Conservation (phyloP, 2,329 filamentous ascomycete genomes). For the Helotiales sp. region DNA sequence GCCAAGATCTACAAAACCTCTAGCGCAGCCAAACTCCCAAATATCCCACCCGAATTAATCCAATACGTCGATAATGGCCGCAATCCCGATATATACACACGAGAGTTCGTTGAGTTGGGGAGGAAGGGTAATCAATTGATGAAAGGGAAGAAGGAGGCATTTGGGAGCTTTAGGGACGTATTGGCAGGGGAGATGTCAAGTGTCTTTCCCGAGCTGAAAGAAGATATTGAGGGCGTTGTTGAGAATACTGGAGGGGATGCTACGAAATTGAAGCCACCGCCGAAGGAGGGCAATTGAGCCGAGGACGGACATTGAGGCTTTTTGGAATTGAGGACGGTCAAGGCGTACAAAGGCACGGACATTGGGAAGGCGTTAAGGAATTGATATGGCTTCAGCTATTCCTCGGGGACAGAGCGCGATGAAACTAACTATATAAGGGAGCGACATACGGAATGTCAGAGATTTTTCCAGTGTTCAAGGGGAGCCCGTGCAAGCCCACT, state of each 20-base stretch:
- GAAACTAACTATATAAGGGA: no score
- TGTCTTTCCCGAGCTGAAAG: conserved; percentile 33
- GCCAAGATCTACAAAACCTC: conserved; percentile 43
- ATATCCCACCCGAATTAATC: conserved; percentile 61
- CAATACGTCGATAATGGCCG: conserved; percentile 70
- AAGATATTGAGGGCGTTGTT: conserved; percentile 31
- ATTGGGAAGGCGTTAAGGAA: background rate
- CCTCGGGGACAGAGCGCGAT: no score
- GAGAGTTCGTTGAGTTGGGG: conserved; percentile 71
- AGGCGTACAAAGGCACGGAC: no score
- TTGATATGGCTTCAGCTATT: background rate
- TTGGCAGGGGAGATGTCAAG: conserved; percentile 46
- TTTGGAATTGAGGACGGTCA: no score
- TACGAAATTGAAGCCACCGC: conserved; percentile 6
- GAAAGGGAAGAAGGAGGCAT: conserved; percentile 63
- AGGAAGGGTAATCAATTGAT: conserved; percentile 66
- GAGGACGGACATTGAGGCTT: background rate
- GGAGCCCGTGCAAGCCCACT: no score
- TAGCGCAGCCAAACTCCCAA: conserved; percentile 43
- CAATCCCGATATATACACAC: conserved; percentile 73
- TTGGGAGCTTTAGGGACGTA: conserved; percentile 60
- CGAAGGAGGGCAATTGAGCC: background rate
- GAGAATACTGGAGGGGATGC: conserved; percentile 27
- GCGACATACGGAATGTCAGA: no score
- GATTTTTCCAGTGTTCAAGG: no score